phyloP scores from a whole-genome alignment of 768 basidiomycete genomes.

The Mycena epipterygia region DNA sequence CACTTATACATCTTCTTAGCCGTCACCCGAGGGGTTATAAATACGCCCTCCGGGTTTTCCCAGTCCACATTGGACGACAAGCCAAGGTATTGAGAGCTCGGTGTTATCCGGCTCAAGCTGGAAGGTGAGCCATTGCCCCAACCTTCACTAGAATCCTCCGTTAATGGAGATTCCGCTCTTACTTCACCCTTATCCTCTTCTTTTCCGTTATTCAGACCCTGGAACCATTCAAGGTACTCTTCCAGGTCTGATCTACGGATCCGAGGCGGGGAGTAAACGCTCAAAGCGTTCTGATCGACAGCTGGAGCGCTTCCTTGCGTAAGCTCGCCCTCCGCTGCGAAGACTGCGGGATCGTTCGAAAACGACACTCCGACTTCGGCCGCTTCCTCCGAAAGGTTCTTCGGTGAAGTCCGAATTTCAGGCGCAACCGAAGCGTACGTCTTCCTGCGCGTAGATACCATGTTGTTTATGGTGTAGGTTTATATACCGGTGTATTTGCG shows the following conservation, averaged over 20 bases:
- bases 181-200: background rate
- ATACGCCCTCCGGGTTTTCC: background rate
- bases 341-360: background rate
- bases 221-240: conserved; percentile 5
- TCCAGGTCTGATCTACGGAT: background rate
- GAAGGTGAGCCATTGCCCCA: background rate
- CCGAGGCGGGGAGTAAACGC: background rate
- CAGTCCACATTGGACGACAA: background rate
- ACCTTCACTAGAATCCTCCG: background rate
- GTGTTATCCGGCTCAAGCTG: background rate
- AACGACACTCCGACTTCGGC: conserved; percentile 9
- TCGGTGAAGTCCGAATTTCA: background rate
- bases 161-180: background rate
- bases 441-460: conserved; percentile 13
- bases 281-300: background rate
- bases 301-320: background rate
- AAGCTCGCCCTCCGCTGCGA: conserved; percentile 1
- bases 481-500: background rate
- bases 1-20: background rate
- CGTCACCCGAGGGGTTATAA: background rate
- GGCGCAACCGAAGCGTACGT: background rate
- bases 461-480: background rate
- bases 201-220: background rate
- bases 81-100: background rate
- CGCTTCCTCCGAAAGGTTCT: background rate